A percentile compares a stretch with the other conserved stretches of the same genome.
Conservation (phyloP, 2,329 filamentous ascomycete species). For the Paracorniculantispora psalliotae region DNA sequence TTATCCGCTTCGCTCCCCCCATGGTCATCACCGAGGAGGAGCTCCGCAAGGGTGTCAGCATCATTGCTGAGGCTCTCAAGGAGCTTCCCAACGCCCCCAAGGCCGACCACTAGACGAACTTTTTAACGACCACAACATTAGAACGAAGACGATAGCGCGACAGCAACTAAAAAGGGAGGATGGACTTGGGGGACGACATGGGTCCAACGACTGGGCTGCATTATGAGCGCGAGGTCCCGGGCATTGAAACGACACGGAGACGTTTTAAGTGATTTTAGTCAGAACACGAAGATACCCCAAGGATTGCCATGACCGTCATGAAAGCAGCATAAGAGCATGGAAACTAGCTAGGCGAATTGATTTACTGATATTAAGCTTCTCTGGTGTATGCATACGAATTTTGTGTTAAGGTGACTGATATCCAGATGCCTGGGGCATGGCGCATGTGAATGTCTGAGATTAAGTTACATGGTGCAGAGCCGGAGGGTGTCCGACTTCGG, state of each 20-base stretch:
- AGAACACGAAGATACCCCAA: constrained; percentile 13
- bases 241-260: constrained; percentile 12
- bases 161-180: not conserved
- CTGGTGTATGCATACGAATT: too few species aligned
- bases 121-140: too few species aligned
- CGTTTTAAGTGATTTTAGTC: constrained; percentile 12
- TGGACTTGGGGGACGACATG: not conserved
- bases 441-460: not conserved
- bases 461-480: not conserved
- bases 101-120: constrained; percentile 30
- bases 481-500: constrained; percentile 1
- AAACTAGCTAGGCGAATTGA: constrained; percentile 10
- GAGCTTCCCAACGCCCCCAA: constrained; percentile 65
- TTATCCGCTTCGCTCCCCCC: constrained; percentile 95
- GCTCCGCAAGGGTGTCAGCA: constrained; percentile 68
- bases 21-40: constrained; percentile 89
- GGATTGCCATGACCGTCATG: constrained; percentile 16
- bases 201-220: constrained; percentile 5
- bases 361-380: not conserved
- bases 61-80: constrained; percentile 75
- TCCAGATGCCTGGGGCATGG: not conserved
- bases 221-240: constrained; percentile 14
- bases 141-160: not conserved
- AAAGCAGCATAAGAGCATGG: constrained; percentile 12
- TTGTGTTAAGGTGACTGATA: not conserved